Base-by-base conservation (phyloP, 2,329 filamentous ascomycete genomes). In the Plenodomus tracheiphilus region DNA sequence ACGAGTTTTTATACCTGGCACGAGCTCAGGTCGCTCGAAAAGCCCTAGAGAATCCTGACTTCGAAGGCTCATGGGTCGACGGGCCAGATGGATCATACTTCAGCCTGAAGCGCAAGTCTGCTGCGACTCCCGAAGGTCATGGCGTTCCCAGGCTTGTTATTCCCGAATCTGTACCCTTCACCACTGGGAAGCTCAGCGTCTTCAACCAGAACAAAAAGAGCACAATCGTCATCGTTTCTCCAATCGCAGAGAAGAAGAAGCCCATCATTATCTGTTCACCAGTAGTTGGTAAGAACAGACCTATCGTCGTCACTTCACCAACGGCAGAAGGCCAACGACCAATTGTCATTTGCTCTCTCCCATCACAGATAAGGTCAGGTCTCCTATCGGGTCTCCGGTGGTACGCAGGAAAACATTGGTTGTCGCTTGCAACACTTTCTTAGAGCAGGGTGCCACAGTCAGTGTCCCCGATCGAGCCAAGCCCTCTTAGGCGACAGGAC, bases 1-100 rank as follows among this genome's bases (percentile, higher is more conserved):
- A 68, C 34, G 58, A 65, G 4, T 50, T 60, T 15, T 32, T 66
- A 37, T 69, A 68, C 38, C 46, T 69, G 20, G 62, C 56, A 35
- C 61, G 58, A 17, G 58, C 66, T 8, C 55, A 61, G 30, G 58
- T 67, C 9, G 66, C 61, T 7, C 56, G 60, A 39, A 57, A 59
- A 15, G 65, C 64, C 1, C 45, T 68, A 9, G 44, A 53, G 13
- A 56, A 54, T 20, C 41, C 54, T 8, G 44, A 56, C 16, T 66
- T 60, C 18, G 53, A 59, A 30, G 66, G 65, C 3, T 53, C 58
- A 1, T 69, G 65, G 65, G 52, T 65, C 11, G 58, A 63, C 19
- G 54, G 62, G 16, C 58, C 59, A 2, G 54, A 61, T 30, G 65
- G 64, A n/a, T 54, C 59, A 10, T 61, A 64, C 52, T 67, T 58